These are phyloP conservation scores for Penicillium sp. DNA, from an alignment of 2,329 filamentous ascomycete genomes.

Conservation along the genomic window DNA sequence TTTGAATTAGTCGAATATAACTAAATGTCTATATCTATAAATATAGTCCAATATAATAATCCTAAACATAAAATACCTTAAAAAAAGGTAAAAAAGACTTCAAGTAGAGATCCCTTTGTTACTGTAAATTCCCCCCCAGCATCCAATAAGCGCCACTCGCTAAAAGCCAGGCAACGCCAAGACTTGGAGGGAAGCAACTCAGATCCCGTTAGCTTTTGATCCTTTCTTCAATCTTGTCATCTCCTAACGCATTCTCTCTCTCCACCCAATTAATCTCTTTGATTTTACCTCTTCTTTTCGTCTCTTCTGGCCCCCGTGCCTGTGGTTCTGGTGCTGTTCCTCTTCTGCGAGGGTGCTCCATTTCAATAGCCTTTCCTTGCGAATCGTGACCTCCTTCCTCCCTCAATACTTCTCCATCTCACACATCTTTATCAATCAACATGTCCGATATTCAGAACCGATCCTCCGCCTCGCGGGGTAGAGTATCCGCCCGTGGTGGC, in stretches of 20 bases:
- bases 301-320: slow-evolving; percentile 32
- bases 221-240: slow-evolving; percentile 26
- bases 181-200: slow-evolving; percentile 27
- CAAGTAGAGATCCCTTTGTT: slow-evolving; percentile 4
- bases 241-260: slow-evolving; percentile 19
- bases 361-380: slow-evolving; percentile 25
- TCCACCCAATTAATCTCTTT: slow-evolving; percentile 23
- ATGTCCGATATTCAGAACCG: slow-evolving; percentile 96
- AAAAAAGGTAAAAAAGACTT: neutral
- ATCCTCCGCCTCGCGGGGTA: slow-evolving; percentile 78
- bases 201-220: slow-evolving; percentile 27
- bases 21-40: neutral
- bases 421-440: slow-evolving; percentile 43
- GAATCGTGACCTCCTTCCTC: slow-evolving; percentile 27
- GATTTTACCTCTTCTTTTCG: slow-evolving; percentile 18
- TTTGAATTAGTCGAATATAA: neutral
- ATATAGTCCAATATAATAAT: neutral
- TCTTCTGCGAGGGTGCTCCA: slow-evolving; percentile 38
- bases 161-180: slow-evolving; percentile 31
- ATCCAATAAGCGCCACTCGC: slow-evolving; percentile 33
- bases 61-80: neutral
- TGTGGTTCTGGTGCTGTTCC: slow-evolving; percentile 38
- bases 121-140: slow-evolving; percentile 1
- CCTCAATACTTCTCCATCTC: slow-evolving; percentile 26
- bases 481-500: slow-evolving; percentile 85